Conservation (phyloP, 129 eudicot species). For the Centaurea solstitialis region DNA sequence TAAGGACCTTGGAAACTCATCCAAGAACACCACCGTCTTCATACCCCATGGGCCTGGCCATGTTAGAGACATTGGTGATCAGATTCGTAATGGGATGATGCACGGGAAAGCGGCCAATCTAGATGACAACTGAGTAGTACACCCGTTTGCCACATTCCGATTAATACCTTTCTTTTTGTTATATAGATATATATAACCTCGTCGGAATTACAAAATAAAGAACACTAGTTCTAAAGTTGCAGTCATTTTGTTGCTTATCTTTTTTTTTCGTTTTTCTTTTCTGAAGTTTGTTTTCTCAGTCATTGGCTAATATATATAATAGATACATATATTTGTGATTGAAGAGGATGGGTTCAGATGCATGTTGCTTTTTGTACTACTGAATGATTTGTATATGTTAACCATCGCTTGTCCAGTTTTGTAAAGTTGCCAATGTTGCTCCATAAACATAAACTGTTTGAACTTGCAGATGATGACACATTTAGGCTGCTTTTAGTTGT, state of each 20-base stretch:
- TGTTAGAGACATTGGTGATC: slow-evolving; percentile 78
- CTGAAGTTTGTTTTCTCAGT: not conserved
- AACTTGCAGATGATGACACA: no score
- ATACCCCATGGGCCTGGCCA: slow-evolving; percentile 99
- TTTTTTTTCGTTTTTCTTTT: no score
- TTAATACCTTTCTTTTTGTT: no score
- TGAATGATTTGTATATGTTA: no score
- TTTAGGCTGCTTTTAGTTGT: no score
- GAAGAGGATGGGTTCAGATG: not conserved
- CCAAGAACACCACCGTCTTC: slow-evolving; percentile 92
- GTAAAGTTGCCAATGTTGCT: no score
- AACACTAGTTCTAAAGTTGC: not conserved
- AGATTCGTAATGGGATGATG: slow-evolving; percentile 93
- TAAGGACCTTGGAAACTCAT: slow-evolving; percentile 88
- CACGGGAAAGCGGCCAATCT: slow-evolving; percentile 49
- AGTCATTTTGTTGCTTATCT: no score
- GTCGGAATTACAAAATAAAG: slow-evolving; percentile 7
- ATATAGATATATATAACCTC: not conserved
- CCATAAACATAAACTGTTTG: no score
- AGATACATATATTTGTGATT: not conserved
- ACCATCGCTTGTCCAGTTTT: no score
- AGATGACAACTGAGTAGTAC: not conserved
- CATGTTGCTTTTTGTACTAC: no score
- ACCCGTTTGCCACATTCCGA: not conserved
- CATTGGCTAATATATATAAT: not conserved